Evolutionary conservation across 345 rosid species (phyloP).

Genomic region (Erodium maritimum): DNA sequence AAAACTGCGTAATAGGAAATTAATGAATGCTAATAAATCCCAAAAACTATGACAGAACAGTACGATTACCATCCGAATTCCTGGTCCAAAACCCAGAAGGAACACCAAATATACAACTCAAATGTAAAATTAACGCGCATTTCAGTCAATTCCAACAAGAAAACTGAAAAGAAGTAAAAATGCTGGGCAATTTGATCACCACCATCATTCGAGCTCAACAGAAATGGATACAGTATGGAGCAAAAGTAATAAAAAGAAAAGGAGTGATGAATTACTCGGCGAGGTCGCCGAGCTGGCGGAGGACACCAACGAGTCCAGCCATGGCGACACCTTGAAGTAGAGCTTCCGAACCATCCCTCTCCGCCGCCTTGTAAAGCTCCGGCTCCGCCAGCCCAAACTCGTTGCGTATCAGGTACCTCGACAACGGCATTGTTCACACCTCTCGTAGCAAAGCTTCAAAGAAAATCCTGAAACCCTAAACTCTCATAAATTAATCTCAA

Average conservation of each 20-base stretch:
- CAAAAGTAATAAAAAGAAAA: conserved; percentile 5
- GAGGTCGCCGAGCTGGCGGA: conserved; percentile 99
- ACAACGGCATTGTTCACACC: conserved; percentile 56
- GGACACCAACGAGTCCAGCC: conserved; percentile 92
- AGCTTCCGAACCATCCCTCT: conserved; percentile 91
- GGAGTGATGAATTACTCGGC: conserved; percentile 64
- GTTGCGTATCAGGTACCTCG: conserved; percentile 69
- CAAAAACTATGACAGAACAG: neutral
- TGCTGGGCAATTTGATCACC: too few species aligned
- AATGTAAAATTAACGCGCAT: neutral
- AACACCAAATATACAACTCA: neutral
- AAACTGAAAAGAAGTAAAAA: too few species aligned
- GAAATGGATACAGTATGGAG: neutral
- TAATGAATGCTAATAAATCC: too few species aligned
- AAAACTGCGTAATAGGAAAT: too few species aligned
- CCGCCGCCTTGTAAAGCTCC: conserved; percentile 72
- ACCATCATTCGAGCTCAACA: neutral
- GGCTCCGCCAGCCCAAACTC: conserved; percentile 94
- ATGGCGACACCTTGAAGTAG: conserved; percentile 91
- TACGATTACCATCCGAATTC: neutral
- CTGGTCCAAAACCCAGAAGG: neutral
- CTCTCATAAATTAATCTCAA: too few species aligned
- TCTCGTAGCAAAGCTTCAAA: neutral
- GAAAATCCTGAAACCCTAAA: conserved; percentile 10
- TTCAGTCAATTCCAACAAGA: neutral